These are phyloP conservation scores for Fusarium brachygibbosum DNA, from an alignment of 2,329 filamentous ascomycete genomes.

Conservation along the genomic window DNA sequence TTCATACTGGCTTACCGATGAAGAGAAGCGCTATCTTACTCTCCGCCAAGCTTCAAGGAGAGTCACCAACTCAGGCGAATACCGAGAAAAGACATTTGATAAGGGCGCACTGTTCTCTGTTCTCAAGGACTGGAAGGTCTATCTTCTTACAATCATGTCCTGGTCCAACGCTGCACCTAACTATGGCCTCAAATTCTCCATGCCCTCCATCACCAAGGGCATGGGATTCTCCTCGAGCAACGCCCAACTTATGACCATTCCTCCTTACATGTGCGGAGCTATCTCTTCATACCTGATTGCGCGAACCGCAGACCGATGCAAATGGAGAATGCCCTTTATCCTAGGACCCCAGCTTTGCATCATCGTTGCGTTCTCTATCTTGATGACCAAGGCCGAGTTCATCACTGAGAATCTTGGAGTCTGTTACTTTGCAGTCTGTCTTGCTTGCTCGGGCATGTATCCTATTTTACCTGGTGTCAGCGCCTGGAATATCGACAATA, in stretches of 20 bases:
- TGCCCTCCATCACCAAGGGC: conserved; percentile 56
- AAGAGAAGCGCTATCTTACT: conserved; percentile 38
- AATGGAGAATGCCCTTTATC: conserved; percentile 55
- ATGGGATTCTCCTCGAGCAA: conserved; percentile 56
- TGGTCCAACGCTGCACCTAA: conserved; percentile 56
- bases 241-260: conserved; percentile 52
- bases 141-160: conserved; percentile 56
- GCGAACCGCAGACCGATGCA: conserved; percentile 49
- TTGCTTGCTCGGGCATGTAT: conserved; percentile 54
- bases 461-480: conserved; percentile 53
- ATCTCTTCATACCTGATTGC: conserved; percentile 46
- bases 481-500: conserved; percentile 56
- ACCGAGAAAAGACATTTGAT: conserved; percentile 31
- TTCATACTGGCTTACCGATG: conserved; percentile 37
- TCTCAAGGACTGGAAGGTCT: conserved; percentile 53
- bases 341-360: conserved; percentile 49
- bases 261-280: conserved; percentile 51
- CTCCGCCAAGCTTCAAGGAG: conserved; percentile 32
- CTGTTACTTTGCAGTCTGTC: conserved; percentile 41
- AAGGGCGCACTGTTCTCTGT: conserved; percentile 25
- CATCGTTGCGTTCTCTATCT: conserved; percentile 48
- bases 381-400: conserved; percentile 39
- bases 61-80: conserved; percentile 29
- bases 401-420: conserved; percentile 36
- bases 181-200: conserved; percentile 50